Evolutionary conservation across 2,329 filamentous ascomycete species (phyloP), one percentile per base, ranked within the genome.

Genomic region (Purpureocillium takamizusanense): DNA sequence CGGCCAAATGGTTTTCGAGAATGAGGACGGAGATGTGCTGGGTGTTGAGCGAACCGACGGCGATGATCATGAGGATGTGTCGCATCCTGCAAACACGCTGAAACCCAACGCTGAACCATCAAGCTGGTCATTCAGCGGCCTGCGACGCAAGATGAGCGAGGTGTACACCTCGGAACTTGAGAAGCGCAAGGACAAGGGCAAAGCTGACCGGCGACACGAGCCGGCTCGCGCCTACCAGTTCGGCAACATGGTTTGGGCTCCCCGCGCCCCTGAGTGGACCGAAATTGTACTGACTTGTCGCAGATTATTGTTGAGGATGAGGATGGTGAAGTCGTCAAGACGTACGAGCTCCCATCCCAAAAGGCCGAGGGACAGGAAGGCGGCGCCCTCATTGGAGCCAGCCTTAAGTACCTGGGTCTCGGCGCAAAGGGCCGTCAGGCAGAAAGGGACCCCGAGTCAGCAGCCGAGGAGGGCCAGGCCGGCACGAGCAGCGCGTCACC

Each of bases 231-330:
- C 86, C 5, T 94, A 89, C 55, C 85, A 89, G 48, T 90, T 87
- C 52, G 86, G 86, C 45, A 89, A 86, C 55, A 89, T 74, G 32
- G 76, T 79, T 67, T 57, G 73, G 57, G 33, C 3, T 21, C 13
- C 12, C 6, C 5, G 18, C 30, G 2, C n/a, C n/a, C n/a, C n/a
- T n/a, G n/a, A n/a, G n/a, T 21, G 18, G 10, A 21, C 15, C 31
- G 14, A 32, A 16, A 27, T 23, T 7, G 21, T 32, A 9, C 30
- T 33, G 15, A 14, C 28, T 4, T 31, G 2, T 8, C 10, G 11
- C 40, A 86, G 66, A 86, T 94, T 46, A 90, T 94, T 54, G 83
- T 94, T 13, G 86, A 94, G 62, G 85, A 94, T 45, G 83, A 85
- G 57, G 81, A 89, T 49, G 86, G 86, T 32, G 86, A 94, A 56